phyloP scores from a whole-genome alignment of 2,329 filamentous ascomycete genomes.

The Fusarium denticulatum region DNA sequence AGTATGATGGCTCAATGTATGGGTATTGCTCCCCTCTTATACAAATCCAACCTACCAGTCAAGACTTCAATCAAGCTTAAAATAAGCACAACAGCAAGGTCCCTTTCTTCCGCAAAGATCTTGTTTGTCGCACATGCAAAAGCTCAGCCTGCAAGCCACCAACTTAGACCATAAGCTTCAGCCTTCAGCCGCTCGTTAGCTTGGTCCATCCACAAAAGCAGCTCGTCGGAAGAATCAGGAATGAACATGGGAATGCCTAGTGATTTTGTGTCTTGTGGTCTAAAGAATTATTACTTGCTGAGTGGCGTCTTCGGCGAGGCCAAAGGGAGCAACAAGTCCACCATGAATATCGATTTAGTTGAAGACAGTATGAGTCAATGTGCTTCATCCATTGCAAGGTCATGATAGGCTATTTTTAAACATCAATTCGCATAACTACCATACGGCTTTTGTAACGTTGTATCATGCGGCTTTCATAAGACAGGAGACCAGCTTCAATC shows the following conservation, averaged over 20 bases:
- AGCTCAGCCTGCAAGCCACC: conserved; percentile 28
- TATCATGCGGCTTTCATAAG: neutral
- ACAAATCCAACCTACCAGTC: neutral
- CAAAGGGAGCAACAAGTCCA: neutral
- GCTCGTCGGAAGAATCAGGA: conserved; percentile 14
- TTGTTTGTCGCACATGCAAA: conserved; percentile 9
- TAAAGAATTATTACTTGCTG: neutral
- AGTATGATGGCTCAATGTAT: neutral
- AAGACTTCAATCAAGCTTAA: neutral
- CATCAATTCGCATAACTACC: neutral
- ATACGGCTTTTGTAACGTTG: neutral
- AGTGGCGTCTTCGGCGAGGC: neutral
- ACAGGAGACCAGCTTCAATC: neutral
- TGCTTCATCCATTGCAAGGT: neutral
- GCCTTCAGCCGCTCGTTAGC: conserved; percentile 20
- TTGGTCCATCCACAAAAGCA: neutral
- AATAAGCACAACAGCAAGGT: neutral
- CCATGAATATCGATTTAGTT: neutral
- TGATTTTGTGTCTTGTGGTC: neutral
- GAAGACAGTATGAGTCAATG: neutral
- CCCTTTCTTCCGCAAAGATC: neutral
- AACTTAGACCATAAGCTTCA: conserved; percentile 7
- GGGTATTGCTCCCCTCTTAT: conserved; percentile 10
- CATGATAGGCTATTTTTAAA: neutral
- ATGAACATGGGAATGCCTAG: neutral